A percentile compares a stretch with the other conserved stretches of the same genome.
Conservation (phyloP, 2,329 filamentous ascomycete species). For the Sclerotinia spermophila region DNA sequence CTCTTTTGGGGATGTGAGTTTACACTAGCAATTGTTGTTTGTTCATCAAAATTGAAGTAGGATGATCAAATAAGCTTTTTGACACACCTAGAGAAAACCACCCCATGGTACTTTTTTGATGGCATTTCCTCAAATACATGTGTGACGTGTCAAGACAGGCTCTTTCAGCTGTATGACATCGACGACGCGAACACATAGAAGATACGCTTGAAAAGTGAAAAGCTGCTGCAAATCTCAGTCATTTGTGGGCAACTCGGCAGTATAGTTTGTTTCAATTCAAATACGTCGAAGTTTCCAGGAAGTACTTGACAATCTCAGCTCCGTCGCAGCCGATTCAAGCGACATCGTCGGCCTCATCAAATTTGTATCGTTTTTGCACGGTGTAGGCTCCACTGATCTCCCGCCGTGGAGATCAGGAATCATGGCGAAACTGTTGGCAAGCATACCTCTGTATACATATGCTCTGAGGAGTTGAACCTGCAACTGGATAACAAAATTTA, state of each 20-base stretch:
- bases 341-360: neutral
- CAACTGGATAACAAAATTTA: slow-evolving; percentile 1
- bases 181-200: neutral
- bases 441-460: neutral
- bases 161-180: slow-evolving; percentile 1
- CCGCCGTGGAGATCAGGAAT: slow-evolving; percentile 6
- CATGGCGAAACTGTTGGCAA: neutral
- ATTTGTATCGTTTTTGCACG: neutral
- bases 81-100: neutral
- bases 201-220: neutral
- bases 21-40: slow-evolving; percentile 6
- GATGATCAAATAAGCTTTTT: slow-evolving; percentile 8
- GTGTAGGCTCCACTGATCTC: slow-evolving; percentile 6
- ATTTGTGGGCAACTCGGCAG: neutral
- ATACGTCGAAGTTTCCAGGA: neutral
- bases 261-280: neutral
- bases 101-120: neutral
- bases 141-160: neutral
- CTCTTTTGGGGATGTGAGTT: neutral
- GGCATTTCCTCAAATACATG: neutral
- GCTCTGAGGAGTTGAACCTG: neutral
- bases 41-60: neutral
- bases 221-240: neutral
- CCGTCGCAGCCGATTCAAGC: neutral
- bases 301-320: neutral